A percentile compares a stretch with the other conserved stretches of the same genome.
Conservation (phyloP, 345 rosid genomes). For the Lepidium sativum region DNA sequence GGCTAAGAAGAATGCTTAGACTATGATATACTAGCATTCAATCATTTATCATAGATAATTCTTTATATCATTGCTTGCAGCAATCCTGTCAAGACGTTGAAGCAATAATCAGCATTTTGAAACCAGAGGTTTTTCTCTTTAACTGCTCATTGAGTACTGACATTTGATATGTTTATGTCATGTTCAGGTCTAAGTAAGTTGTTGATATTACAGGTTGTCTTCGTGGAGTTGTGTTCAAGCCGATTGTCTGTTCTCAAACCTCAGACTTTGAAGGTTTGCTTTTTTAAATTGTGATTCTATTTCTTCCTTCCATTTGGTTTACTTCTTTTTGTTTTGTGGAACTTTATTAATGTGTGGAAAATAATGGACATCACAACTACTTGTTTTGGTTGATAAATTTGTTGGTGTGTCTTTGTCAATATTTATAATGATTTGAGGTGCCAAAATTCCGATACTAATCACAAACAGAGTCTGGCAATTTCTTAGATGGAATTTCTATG, state of each 20-base stretch:
- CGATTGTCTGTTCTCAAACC: slow-evolving; percentile 68
- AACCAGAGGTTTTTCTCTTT: slow-evolving; percentile 70
- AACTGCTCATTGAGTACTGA: background rate
- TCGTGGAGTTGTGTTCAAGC: slow-evolving; percentile 88
- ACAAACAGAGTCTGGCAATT: background rate
- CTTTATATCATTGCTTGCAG: background rate
- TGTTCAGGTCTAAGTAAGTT: background rate
- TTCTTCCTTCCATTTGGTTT: slow-evolving; percentile 1
- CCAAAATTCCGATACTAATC: background rate
- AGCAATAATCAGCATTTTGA: slow-evolving; percentile 61
- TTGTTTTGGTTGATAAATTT: background rate
- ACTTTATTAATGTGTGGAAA: background rate
- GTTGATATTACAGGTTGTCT: slow-evolving; percentile 58
- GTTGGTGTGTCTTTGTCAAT: background rate
- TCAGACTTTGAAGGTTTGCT: slow-evolving; percentile 67
- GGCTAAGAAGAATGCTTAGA: background rate
- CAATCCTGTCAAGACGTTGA: slow-evolving; percentile 49
- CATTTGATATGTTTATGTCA: background rate
- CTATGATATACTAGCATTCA: background rate
- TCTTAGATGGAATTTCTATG: background rate
- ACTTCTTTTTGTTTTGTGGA: no score
- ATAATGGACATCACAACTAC: background rate
- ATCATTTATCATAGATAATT: slow-evolving; percentile 30
- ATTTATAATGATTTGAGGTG: background rate
- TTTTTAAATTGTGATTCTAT: background rate